Evolutionary conservation across 1,284 basidiomycete species (phyloP).

Genomic region (Polyporus tsugae): DNA sequence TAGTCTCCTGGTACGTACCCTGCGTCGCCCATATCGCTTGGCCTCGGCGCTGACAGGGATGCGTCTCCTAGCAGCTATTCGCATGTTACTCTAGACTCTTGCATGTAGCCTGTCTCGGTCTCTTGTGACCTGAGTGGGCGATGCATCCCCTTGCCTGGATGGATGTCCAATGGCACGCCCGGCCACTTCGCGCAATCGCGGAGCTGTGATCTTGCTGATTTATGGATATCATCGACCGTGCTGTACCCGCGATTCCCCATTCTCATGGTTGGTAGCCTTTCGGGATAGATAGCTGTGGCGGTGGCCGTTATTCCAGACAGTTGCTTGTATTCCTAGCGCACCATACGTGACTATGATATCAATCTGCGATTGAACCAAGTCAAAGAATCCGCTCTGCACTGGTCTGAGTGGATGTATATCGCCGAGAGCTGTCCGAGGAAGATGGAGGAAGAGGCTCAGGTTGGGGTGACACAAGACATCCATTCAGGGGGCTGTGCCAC

Average conservation of each 20-base stretch:
- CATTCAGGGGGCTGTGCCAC: neutral
- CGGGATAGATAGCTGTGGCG: slow-evolving; percentile 23
- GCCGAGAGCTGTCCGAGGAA: neutral
- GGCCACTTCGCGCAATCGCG: slow-evolving; percentile 29
- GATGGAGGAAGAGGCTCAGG: slow-evolving; percentile 2
- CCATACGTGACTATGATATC: slow-evolving; percentile 18
- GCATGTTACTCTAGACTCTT: slow-evolving; percentile 20
- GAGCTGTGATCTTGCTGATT: slow-evolving; percentile 27
- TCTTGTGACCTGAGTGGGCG: slow-evolving; percentile 25
- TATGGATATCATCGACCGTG: slow-evolving; percentile 33
- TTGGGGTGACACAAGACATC: neutral
- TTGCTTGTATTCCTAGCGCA: slow-evolving; percentile 28
- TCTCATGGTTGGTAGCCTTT: slow-evolving; percentile 15
- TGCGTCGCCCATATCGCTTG: slow-evolving; percentile 5
- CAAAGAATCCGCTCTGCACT: neutral
- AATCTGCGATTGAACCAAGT: slow-evolving; percentile 5
- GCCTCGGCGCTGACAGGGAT: slow-evolving; percentile 4
- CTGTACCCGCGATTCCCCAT: slow-evolving; percentile 16
- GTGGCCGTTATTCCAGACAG: slow-evolving; percentile 27
- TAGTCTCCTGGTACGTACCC: slow-evolving; percentile 32
- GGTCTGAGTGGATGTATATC: slow-evolving; percentile 4
- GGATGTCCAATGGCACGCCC: slow-evolving; percentile 25
- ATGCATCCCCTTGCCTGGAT: slow-evolving; percentile 19
- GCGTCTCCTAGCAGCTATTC: slow-evolving; percentile 18
- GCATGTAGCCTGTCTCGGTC: slow-evolving; percentile 22